phyloP scores from a whole-genome alignment of 1,284 basidiomycete species.

The Sanguinoderma infundibulare region DNA sequence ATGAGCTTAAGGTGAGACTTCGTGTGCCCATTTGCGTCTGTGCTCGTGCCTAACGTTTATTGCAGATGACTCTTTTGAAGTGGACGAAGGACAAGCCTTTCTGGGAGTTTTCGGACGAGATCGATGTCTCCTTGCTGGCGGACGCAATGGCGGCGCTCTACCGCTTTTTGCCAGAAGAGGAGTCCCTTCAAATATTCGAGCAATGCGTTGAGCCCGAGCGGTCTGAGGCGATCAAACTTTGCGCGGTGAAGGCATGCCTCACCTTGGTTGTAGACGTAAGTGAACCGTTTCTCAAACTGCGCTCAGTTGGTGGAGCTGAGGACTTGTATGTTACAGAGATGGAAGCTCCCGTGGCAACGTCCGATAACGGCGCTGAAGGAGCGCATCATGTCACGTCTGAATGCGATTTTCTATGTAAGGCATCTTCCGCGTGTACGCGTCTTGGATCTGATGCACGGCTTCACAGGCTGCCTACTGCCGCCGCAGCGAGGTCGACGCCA shows the following conservation, averaged over 20 bases:
- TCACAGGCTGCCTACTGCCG: constrained; percentile 44
- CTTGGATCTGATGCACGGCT: constrained; percentile 3
- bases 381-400: constrained; percentile 51
- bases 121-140: constrained; percentile 81
- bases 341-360: constrained; percentile 62
- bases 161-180: constrained; percentile 68
- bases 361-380: constrained; percentile 51
- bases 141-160: constrained; percentile 77
- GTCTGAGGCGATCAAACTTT: constrained; percentile 81
- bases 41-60: constrained; percentile 9
- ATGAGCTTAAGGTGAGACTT: constrained; percentile 74
- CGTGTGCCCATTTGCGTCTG: background rate
- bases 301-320: background rate
- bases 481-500: constrained; percentile 60
- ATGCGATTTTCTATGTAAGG: constrained; percentile 59
- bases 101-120: constrained; percentile 72
- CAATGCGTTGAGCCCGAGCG: constrained; percentile 75
- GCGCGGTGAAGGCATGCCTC: constrained; percentile 71
- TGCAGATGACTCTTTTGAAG: constrained; percentile 51
- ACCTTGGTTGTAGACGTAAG: constrained; percentile 46
- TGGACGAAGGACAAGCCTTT: constrained; percentile 62
- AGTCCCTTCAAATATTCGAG: constrained; percentile 62
- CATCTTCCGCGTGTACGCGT: background rate
- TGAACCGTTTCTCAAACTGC: background rate
- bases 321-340: constrained; percentile 42